Conservation (phyloP, 2,329 filamentous ascomycete species). For the Scedosporium aurantiacum region DNA sequence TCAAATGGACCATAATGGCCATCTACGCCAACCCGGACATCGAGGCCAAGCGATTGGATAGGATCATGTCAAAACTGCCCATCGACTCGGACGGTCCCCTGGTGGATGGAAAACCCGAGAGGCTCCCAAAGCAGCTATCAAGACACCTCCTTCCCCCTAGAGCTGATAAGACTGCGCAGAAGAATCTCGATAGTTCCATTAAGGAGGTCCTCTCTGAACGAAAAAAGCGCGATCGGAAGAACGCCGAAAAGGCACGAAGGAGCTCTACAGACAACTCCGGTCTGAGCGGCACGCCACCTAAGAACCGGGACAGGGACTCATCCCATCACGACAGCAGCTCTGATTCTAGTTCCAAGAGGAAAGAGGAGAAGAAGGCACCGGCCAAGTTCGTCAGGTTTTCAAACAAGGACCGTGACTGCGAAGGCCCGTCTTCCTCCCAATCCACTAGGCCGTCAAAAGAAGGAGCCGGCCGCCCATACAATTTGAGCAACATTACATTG, state of each 20-base stretch:
- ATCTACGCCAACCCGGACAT: slow-evolving; percentile 66
- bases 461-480: not conserved
- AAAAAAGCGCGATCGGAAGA: not conserved
- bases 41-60: slow-evolving; percentile 60
- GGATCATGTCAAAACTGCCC: slow-evolving; percentile 58
- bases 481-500: not conserved
- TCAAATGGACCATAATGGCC: slow-evolving; percentile 59
- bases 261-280: not conserved
- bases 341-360: not conserved
- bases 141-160: slow-evolving; percentile 57
- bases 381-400: not conserved
- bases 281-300: not conserved
- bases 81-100: slow-evolving; percentile 46
- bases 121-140: slow-evolving; percentile 69
- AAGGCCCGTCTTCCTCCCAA: not conserved
- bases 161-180: slow-evolving; percentile 44
- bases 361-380: not conserved
- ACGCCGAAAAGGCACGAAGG: not conserved
- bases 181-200: slow-evolving; percentile 50
- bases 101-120: slow-evolving; percentile 53
- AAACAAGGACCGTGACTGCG: not conserved
- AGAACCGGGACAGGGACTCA: not conserved
- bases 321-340: not conserved
- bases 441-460: not conserved
- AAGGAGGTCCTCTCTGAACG: slow-evolving; percentile 20